Conservation (phyloP, 129 eudicot genomes). For the Gnaphalium uliginosum region DNA sequence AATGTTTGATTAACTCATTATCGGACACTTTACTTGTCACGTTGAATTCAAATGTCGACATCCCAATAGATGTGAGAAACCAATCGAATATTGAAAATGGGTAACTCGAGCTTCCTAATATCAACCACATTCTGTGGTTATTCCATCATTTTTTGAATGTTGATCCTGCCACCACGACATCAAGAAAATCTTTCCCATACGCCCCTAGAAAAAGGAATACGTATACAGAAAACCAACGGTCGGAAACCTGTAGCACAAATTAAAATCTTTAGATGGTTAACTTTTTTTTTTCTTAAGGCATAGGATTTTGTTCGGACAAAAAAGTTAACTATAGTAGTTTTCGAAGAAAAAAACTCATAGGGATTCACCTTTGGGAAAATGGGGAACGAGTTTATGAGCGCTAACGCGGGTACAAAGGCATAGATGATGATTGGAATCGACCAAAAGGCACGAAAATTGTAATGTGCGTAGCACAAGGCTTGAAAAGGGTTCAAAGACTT, state of each 20-base stretch:
- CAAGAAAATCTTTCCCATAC: constrained; percentile 46
- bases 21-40: constrained; percentile 48
- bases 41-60: constrained; percentile 38
- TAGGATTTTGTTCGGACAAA: background rate
- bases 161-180: constrained; percentile 33
- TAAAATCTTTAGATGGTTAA: background rate
- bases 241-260: constrained; percentile 39
- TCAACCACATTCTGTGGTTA: constrained; percentile 52
- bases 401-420: constrained; percentile 48
- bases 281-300: background rate
- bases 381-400: constrained; percentile 32
- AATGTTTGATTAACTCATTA: constrained; percentile 43
- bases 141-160: constrained; percentile 55
- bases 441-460: constrained; percentile 38
- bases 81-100: constrained; percentile 37
- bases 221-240: constrained; percentile 42
- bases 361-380: constrained; percentile 31
- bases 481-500: constrained; percentile 36
- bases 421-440: constrained; percentile 50
- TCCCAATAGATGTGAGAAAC: constrained; percentile 32
- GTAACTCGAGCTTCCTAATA: constrained; percentile 38
- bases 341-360: background rate
- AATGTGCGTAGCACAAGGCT: constrained; percentile 43
- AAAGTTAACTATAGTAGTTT: background rate
- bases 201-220: constrained; percentile 57